Evolutionary conservation across 116 monocot genomes (phyloP), one percentile per base, ranked within the genome.

Genomic region (Trichopus zeylanicus): DNA sequence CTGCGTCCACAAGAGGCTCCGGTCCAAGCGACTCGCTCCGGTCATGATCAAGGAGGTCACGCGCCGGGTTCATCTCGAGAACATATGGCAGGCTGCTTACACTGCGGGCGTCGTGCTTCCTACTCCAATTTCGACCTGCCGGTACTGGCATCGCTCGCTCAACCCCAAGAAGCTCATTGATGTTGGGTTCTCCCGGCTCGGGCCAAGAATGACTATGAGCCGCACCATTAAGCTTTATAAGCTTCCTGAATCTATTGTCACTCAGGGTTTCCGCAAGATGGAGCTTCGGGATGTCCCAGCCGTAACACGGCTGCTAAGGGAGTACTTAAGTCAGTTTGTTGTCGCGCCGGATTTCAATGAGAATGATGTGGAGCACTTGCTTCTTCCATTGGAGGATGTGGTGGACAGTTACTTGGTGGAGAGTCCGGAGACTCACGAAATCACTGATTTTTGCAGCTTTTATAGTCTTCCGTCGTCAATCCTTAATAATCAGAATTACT

Each of bases 391-490:
- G 51, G 82, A 86, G 71, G 56, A 80, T 68, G 77, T 85, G 26
- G 77, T 91, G 23, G 86, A 91, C 19, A 80, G 91, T 54, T 91
- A 59, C 56, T 29, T 91, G 58, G 91, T 91, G 4, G 91, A 85
- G 77, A 74, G 77, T 49, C 82, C 79, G 0, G 86, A 75, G 37
- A 79, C 79, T 0, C 74, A 73, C 30, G 79, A 82, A 27, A 29
- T 89, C 27, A 89, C 89, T 4, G 89, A 89, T 60, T 89, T 89
- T 61, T 81, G 81, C 56, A 89, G 86, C 72, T 91, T 91, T 57
- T 86, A 82, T 18, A 65, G 79, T 0, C 74, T 82, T 21, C 82
- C 80, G 8, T 72, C 73, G 1, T 75, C 79, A 7, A 75, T 86
- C 13, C 64, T 86, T 25, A 63, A 67, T 26, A 77, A 91, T 49